A percentile compares a stretch with the other conserved stretches of the same genome.
Conservation (phyloP, 106 monocot species). For the Vanilla planifolia region DNA sequence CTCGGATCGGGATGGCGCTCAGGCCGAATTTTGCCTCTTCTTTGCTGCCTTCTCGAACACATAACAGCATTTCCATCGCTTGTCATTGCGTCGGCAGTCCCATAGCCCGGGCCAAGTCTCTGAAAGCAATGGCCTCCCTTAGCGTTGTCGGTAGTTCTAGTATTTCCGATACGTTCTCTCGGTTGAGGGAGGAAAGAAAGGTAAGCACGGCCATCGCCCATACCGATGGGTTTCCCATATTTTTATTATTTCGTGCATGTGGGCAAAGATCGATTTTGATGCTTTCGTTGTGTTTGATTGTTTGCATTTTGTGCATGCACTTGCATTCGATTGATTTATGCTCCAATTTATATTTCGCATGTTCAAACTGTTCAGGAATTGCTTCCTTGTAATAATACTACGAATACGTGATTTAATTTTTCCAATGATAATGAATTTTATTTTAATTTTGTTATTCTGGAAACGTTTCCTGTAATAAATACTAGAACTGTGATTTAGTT, state of each 20-base stretch:
- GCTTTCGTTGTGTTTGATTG: neutral
- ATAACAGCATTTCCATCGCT: neutral
- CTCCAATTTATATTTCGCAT: neutral
- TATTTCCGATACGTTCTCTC: constrained; percentile 21
- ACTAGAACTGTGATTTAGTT: no score
- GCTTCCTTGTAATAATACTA: neutral
- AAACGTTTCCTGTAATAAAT: neutral
- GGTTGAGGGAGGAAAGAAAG: constrained; percentile 19
- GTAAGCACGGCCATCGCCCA: constrained; percentile 6
- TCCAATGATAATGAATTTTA: neutral
- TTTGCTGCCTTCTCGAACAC: neutral
- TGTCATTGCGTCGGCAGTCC: neutral
- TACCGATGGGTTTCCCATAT: neutral
- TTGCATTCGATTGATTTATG: neutral
- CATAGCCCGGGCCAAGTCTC: constrained; percentile 3
- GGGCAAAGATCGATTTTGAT: neutral
- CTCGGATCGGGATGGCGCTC: constrained; percentile 4
- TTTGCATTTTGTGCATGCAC: neutral
- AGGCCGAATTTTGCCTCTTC: neutral
- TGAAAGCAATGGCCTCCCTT: constrained; percentile 18
- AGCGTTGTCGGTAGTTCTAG: constrained; percentile 1
- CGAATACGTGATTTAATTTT: neutral
- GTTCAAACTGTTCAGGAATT: neutral
- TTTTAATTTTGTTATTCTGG: neutral
- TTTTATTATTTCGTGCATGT: neutral